A percentile compares a stretch with the other conserved stretches of the same genome.
phyloP scores from a whole-genome alignment of 164 flowering plant species.

The Amborella trichopoda region DNA sequence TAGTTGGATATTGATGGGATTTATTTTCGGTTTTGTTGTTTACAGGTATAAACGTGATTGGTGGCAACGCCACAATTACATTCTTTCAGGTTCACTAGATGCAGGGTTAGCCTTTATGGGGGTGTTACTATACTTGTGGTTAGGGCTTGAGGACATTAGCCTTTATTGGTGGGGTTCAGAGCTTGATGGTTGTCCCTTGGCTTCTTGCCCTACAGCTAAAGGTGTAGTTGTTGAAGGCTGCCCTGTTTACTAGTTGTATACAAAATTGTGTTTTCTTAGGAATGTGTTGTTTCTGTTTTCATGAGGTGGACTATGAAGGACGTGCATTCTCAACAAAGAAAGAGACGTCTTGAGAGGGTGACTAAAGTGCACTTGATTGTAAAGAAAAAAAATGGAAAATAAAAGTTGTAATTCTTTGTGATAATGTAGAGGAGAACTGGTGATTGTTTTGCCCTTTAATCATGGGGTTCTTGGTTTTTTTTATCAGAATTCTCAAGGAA shows the following conservation, averaged over 20 bases:
- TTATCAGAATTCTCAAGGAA: no score
- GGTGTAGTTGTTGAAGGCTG: conserved; percentile 51
- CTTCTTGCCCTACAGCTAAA: conserved; percentile 62
- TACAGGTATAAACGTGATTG: conserved; percentile 49
- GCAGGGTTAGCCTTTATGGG: conserved; percentile 88
- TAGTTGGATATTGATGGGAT: conserved; percentile 54
- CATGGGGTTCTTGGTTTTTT: no score
- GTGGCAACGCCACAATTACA: conserved; percentile 67
- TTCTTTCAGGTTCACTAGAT: conserved; percentile 71
- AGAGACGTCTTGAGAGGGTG: no score
- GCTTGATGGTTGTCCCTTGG: conserved; percentile 59
- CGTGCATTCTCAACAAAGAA: no score
- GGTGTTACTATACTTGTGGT: conserved; percentile 42
- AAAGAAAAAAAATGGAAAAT: no score
- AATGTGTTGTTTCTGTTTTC: no score
- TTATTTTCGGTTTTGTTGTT: conserved; percentile 49
- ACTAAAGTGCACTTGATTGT: no score
- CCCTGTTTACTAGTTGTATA: conserved; percentile 28
- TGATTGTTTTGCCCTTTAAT: no score
- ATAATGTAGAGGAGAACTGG: no score
- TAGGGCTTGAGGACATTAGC: conserved; percentile 38
- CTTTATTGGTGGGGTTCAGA: conserved; percentile 69
- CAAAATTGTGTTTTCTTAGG: background rate
- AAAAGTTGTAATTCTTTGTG: no score
- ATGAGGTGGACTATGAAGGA: no score